Percentiles rank a stretch among this genome's conserved stretches.
Conservation (phyloP, 1,284 basidiomycete species). For the Cronartium quercuum region DNA sequence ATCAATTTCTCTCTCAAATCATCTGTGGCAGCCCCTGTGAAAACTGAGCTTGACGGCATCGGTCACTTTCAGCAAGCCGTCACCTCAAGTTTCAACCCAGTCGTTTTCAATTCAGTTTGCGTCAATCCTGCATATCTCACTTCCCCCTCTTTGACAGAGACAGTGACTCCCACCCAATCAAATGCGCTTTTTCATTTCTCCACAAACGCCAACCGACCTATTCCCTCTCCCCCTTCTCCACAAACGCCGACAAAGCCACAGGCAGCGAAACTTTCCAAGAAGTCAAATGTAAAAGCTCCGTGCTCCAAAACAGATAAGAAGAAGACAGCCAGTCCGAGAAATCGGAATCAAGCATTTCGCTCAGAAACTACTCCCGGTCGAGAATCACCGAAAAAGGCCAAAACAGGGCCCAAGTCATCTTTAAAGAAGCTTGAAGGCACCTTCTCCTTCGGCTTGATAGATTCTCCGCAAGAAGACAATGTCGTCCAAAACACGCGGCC, state of each 20-base stretch:
- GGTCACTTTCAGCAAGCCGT: background rate
- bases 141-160: background rate
- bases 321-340: background rate
- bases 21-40: background rate
- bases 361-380: no score
- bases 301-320: background rate
- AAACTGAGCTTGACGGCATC: background rate
- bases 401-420: no score
- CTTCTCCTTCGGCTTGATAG: no score
- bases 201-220: background rate
- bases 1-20: background rate
- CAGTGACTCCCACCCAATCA: background rate
- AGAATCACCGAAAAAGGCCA: no score
- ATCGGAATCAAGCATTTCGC: background rate
- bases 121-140: no score
- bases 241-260: background rate
- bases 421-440: no score
- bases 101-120: background rate
- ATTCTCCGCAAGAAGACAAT: no score
- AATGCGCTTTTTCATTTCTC: background rate
- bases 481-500: no score
- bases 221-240: background rate
- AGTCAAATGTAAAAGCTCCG: background rate
- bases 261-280: no score
- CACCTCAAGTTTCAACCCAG: background rate